These are phyloP conservation scores for Suillus subaureus DNA, from an alignment of 768 basidiomycete species.

Conservation along the genomic window DNA sequence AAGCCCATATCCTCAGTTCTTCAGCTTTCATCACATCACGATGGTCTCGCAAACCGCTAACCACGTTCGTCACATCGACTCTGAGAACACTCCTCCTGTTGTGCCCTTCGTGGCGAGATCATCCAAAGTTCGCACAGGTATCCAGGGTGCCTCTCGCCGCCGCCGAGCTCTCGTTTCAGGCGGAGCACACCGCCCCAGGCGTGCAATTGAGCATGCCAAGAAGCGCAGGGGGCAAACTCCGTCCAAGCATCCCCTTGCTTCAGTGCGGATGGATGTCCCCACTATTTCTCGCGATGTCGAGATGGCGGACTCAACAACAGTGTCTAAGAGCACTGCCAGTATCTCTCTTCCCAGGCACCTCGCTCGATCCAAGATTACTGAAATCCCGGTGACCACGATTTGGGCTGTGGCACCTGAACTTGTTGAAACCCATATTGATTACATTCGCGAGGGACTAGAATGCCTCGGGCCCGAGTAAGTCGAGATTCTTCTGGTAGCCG, in stretches of 20 bases:
- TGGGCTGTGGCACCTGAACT: constrained; percentile 29
- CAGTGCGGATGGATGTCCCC: constrained; percentile 34
- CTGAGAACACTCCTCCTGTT: constrained; percentile 38
- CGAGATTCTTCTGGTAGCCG: background rate
- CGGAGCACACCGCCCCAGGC: constrained; percentile 32
- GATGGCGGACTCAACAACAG: constrained; percentile 4
- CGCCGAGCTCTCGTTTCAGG: constrained; percentile 41
- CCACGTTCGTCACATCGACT: constrained; percentile 24
- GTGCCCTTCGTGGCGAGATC: constrained; percentile 10
- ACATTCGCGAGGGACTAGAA: constrained; percentile 31
- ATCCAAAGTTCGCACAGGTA: constrained; percentile 28
- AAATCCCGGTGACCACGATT: constrained; percentile 19
- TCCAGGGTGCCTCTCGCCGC: constrained; percentile 36
- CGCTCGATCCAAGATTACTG: constrained; percentile 19
- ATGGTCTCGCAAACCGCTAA: constrained; percentile 33
- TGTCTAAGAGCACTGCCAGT: constrained; percentile 12
- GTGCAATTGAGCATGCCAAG: constrained; percentile 42
- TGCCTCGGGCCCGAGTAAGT: constrained; percentile 32
- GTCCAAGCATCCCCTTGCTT: constrained; percentile 15
- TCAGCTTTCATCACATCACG: constrained; percentile 10
- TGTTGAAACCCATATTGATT: constrained; percentile 22
- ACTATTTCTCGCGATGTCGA: constrained; percentile 13
- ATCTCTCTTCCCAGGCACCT: constrained; percentile 28
- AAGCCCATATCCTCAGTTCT: constrained; percentile 3
- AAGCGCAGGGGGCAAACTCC: constrained; percentile 31